Evolutionary conservation across 2,329 filamentous ascomycete genomes (phyloP).

Genomic region (Colletotrichum trifolii): DNA sequence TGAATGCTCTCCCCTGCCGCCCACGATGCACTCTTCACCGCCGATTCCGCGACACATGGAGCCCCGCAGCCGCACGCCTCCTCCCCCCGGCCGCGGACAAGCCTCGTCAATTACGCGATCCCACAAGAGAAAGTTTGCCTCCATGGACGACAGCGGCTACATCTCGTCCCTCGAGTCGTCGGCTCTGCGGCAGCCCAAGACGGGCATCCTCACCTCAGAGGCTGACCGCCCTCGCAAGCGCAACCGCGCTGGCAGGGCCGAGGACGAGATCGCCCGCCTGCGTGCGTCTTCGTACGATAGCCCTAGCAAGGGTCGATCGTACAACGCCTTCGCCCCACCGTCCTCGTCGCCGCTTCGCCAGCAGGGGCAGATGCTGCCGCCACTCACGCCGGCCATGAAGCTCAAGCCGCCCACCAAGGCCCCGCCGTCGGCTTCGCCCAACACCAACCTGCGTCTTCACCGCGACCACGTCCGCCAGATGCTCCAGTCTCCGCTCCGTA

Average conservation of each 20-base stretch:
- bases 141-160: slow-evolving; percentile 93
- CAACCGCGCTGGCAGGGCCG: slow-evolving; percentile 68
- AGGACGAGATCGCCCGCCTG: slow-evolving; percentile 94
- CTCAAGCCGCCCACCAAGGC: slow-evolving; percentile 72
- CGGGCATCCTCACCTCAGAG: slow-evolving; percentile 79
- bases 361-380: slow-evolving; percentile 74
- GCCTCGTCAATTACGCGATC: slow-evolving; percentile 72
- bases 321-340: slow-evolving; percentile 60
- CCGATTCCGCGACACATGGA: slow-evolving; percentile 73
- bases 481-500: slow-evolving; percentile 78
- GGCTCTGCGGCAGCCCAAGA: slow-evolving; percentile 75
- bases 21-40: slow-evolving; percentile 88
- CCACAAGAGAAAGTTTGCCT: slow-evolving; percentile 80
- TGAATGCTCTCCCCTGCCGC: slow-evolving; percentile 76
- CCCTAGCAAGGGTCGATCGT: slow-evolving; percentile 76
- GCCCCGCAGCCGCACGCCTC: slow-evolving; percentile 78
- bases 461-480: slow-evolving; percentile 84
- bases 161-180: slow-evolving; percentile 97
- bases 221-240: slow-evolving; percentile 84
- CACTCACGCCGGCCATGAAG: slow-evolving; percentile 85
- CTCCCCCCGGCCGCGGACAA: slow-evolving; percentile 71
- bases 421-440: slow-evolving; percentile 86
- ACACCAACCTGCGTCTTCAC: slow-evolving; percentile 90
- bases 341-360: slow-evolving; percentile 77
- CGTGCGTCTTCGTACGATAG: slow-evolving; percentile 94